These are phyloP conservation scores for Nakazawaea wyomingensis DNA, from an alignment of 805 yeast species.

Conservation along the genomic window DNA sequence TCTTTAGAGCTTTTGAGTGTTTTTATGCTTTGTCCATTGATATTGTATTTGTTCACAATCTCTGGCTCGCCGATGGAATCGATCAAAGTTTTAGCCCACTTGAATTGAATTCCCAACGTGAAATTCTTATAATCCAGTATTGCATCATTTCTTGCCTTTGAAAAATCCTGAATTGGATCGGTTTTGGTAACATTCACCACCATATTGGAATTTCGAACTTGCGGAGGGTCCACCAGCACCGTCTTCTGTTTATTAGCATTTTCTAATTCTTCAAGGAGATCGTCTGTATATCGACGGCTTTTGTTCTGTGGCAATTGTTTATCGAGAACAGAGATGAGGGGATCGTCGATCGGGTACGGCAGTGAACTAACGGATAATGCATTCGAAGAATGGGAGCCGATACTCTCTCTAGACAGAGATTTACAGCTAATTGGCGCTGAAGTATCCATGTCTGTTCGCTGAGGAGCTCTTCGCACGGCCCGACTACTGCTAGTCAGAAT, in stretches of 20 bases:
- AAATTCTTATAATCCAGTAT: conserved; percentile 31
- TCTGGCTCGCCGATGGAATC: conserved; percentile 40
- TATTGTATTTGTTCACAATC: conserved; percentile 37
- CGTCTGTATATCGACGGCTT: conserved; percentile 8
- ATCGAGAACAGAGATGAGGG: background rate
- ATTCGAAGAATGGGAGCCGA: background rate
- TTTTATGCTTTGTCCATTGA: conserved; percentile 40
- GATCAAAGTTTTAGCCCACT: conserved; percentile 55
- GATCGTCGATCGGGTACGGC: conserved; percentile 7
- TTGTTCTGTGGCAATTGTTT: background rate
- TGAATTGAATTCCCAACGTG: conserved; percentile 50
- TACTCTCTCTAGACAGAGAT: background rate
- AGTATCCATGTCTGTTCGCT: too few relatives aligned
- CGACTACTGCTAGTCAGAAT: too few relatives aligned
- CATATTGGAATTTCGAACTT: background rate
- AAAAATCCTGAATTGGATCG: conserved; percentile 21
- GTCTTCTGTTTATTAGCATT: background rate
- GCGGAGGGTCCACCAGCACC: background rate
- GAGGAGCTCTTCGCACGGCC: too few relatives aligned
- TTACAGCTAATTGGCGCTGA: background rate
- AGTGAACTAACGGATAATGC: background rate
- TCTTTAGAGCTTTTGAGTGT: conserved; percentile 35
- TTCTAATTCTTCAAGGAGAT: conserved; percentile 4
- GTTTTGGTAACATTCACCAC: too few relatives aligned
- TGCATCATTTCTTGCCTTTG: conserved; percentile 25